These are phyloP conservation scores for Erysimum pusillum DNA, from an alignment of 441 rosid species.

Conservation along the genomic window DNA sequence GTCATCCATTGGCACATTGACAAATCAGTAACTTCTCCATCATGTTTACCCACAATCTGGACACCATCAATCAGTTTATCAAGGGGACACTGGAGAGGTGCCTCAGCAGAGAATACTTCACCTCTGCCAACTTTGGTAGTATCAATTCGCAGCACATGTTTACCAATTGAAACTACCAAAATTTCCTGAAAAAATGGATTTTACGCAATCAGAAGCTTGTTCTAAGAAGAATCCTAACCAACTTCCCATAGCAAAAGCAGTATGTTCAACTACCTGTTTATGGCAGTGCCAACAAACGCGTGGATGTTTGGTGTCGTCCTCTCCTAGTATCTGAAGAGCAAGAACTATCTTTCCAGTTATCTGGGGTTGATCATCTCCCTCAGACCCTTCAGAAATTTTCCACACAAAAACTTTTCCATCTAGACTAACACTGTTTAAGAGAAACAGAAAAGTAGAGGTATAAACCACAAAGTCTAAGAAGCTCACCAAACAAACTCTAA, in stretches of 20 bases:
- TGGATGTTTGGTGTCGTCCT: slow-evolving; percentile 73
- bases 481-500: neutral
- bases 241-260: neutral
- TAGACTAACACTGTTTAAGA: slow-evolving; percentile 70
- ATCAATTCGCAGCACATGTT: slow-evolving; percentile 70
- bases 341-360: slow-evolving; percentile 70
- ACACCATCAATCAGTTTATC: slow-evolving; percentile 80
- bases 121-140: slow-evolving; percentile 71
- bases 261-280: slow-evolving; percentile 71
- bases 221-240: slow-evolving; percentile 6
- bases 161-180: slow-evolving; percentile 84
- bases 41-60: slow-evolving; percentile 88
- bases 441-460: neutral
- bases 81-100: slow-evolving; percentile 73
- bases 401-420: slow-evolving; percentile 83
- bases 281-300: slow-evolving; percentile 95
- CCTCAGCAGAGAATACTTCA: slow-evolving; percentile 70
- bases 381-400: slow-evolving; percentile 83
- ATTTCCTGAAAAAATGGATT: slow-evolving; percentile 63
- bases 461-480: slow-evolving; percentile 28
- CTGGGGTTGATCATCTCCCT: slow-evolving; percentile 83
- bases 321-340: slow-evolving; percentile 76
- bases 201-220: slow-evolving; percentile 22
- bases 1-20: slow-evolving; percentile 95
- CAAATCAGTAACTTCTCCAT: slow-evolving; percentile 85